These are phyloP conservation scores for Nemophila menziesii DNA, from an alignment of 257 asterid species.

Conservation along the genomic window DNA sequence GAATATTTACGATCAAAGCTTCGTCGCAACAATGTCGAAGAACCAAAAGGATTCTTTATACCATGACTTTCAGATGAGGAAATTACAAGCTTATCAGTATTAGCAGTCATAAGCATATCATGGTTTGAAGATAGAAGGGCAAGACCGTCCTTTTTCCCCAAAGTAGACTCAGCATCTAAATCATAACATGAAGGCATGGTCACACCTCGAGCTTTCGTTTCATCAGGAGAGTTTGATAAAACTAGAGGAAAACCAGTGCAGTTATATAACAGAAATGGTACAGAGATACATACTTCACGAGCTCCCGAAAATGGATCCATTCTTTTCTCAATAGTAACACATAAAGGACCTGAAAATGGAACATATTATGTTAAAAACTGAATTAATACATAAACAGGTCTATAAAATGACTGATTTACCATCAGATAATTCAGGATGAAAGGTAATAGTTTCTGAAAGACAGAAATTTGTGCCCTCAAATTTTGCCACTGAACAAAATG, in stretches of 20 bases:
- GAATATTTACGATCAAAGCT: slow-evolving; percentile 12
- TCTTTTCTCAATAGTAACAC: slow-evolving; percentile 66
- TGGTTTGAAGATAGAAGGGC: slow-evolving; percentile 46
- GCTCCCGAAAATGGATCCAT: slow-evolving; percentile 96
- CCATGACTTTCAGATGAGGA: slow-evolving; percentile 16
- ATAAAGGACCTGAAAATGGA: slow-evolving; percentile 56
- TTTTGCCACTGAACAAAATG: slow-evolving; percentile 62
- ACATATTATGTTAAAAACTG: slow-evolving; percentile 1
- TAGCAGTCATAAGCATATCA: slow-evolving; percentile 30
- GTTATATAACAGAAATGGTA: slow-evolving; percentile 76
- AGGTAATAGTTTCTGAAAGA: slow-evolving; percentile 54
- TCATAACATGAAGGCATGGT: slow-evolving; percentile 70
- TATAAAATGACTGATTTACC: slow-evolving; percentile 27
- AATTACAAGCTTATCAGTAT: slow-evolving; percentile 15
- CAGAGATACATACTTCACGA: slow-evolving; percentile 74
- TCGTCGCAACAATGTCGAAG: slow-evolving; percentile 15
- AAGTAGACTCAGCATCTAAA: slow-evolving; percentile 38
- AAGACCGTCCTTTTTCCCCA: slow-evolving; percentile 62
- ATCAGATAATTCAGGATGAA: slow-evolving; percentile 49
- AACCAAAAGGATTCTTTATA: slow-evolving; percentile 11
- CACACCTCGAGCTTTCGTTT: slow-evolving; percentile 51
- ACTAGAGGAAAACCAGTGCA: slow-evolving; percentile 82
- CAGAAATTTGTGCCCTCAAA: slow-evolving; percentile 80
- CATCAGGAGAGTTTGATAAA: slow-evolving; percentile 48
- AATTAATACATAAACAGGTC: slow-evolving; percentile 11